Conservation (phyloP, 192 early-diverging fungal species). For the Diversispora epigaea region DNA sequence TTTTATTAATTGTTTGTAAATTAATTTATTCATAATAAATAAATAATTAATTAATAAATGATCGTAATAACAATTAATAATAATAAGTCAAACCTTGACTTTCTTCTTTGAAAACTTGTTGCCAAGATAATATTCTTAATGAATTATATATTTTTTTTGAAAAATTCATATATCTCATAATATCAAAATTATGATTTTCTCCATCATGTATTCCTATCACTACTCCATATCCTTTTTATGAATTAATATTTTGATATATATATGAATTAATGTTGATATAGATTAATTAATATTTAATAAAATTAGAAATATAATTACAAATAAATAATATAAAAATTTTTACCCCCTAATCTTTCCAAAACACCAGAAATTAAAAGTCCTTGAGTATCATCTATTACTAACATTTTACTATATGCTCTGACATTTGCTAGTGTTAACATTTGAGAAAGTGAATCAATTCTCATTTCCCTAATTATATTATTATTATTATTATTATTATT, state of each 20-base stretch:
- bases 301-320: background rate
- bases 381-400: conserved; percentile 90
- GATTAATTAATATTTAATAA: background rate
- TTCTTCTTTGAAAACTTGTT: conserved; percentile 56
- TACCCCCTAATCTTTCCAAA: conserved; percentile 74
- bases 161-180: conserved; percentile 78
- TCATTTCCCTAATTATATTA: conserved; percentile 55
- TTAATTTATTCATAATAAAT: background rate
- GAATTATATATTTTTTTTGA: conserved; percentile 48
- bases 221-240: conserved; percentile 49
- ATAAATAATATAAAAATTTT: background rate
- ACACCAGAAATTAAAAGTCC: conserved; percentile 80
- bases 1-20: background rate
- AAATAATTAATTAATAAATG: background rate
- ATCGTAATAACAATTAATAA: background rate
- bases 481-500: background rate
- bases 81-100: conserved; percentile 50
- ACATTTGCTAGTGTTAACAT: conserved; percentile 83
- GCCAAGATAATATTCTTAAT: conserved; percentile 71
- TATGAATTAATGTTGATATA: background rate
- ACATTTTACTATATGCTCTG: conserved; percentile 60
- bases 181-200: conserved; percentile 69
- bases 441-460: conserved; percentile 91
- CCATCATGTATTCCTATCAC: conserved; percentile 76
- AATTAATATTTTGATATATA: background rate